These are phyloP conservation scores for Blastobotrys illinoisensis DNA, from an alignment of 1,139 yeast species.

Conservation along the genomic window DNA sequence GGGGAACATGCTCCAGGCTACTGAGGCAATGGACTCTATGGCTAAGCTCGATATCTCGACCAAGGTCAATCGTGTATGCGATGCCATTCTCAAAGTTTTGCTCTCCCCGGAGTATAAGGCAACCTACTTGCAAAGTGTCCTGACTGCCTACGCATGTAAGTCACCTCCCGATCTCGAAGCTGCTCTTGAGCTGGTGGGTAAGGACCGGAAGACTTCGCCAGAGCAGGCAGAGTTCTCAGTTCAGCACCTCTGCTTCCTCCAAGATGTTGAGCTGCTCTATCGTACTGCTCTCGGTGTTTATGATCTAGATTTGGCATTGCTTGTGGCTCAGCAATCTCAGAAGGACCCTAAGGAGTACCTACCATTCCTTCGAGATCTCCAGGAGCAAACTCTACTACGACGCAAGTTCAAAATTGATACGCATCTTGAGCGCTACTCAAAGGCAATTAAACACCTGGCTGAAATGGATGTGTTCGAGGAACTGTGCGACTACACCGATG, in stretches of 20 bases:
- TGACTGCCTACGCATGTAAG: constrained; percentile 91
- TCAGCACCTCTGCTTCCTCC: constrained; percentile 82
- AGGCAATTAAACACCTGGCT: constrained; percentile 64
- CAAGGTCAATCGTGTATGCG: constrained; percentile 76
- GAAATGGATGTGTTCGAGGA: constrained; percentile 50
- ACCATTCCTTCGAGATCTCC: constrained; percentile 81
- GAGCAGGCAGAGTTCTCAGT: constrained; percentile 49
- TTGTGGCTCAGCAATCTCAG: constrained; percentile 92
- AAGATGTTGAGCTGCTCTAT: constrained; percentile 81
- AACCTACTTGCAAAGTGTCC: constrained; percentile 66
- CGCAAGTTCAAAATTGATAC: constrained; percentile 77
- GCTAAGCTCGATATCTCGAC: constrained; percentile 4
- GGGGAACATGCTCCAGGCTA: constrained; percentile 12
- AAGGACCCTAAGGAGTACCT: constrained; percentile 96
- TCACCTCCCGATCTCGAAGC: constrained; percentile 77
- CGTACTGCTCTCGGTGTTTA: constrained; percentile 76
- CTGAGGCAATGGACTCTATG: background rate
- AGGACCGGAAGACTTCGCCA: constrained; percentile 32
- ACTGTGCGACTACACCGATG: constrained; percentile 60
- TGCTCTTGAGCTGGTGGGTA: constrained; percentile 61
- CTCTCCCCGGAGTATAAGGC: constrained; percentile 46
- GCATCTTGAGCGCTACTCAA: constrained; percentile 57
- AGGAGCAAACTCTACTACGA: constrained; percentile 60
- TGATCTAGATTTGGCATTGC: constrained; percentile 71
- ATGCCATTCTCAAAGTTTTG: constrained; percentile 57